Base-by-base conservation (phyloP, 306 rosid species). In the Hippophae gyantsensis region DNA sequence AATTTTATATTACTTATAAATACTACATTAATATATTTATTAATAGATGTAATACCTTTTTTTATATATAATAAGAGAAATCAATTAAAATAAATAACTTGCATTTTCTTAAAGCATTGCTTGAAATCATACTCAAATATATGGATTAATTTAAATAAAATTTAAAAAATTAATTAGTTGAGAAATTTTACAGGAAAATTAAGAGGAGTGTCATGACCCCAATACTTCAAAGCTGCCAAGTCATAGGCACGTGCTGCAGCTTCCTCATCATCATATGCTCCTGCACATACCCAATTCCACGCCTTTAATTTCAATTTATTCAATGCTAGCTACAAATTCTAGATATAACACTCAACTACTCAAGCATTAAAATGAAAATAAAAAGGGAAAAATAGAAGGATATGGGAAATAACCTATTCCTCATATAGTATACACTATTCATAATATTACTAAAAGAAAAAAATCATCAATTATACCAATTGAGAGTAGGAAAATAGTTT, bases 241-340 rank as follows among this genome's bases (percentile, higher is more conserved):
- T 92, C 99, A 84, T 92, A 92, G 32, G 99, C 95, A 83, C 76
- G 99, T 80, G 95, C 99, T 40, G 99, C 99, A 1, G 93, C 85
- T 65, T 81, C 93, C 79, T 92, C 99, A 60, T 85, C 86, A 59
- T 83, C 96, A 75, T 92, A 88, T 8, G 99, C 99, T 7, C 99
- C 99, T 92, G 61, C 38, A 54, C 50, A 86, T 74, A 67, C 69
- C 60, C 68, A 63, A 60, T 6, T 43, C 56, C 55, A 9, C 10
- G 42, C 2, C 46, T 68, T 3, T 18, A 18, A 18, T 18, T 11
- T 64, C 43, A 57, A 54, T 42, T 32, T 32, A 3, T 49, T 4
- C 23, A 49, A 13, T 49, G 8, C 5, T 13, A 49, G 9, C 12
- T 6, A 6, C n/a, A 13, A 2, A 32, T 32, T 32, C 3, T 32